Base-by-base conservation (phyloP, 2,329 filamentous ascomycete species). In the Diaporthe helianthi region DNA sequence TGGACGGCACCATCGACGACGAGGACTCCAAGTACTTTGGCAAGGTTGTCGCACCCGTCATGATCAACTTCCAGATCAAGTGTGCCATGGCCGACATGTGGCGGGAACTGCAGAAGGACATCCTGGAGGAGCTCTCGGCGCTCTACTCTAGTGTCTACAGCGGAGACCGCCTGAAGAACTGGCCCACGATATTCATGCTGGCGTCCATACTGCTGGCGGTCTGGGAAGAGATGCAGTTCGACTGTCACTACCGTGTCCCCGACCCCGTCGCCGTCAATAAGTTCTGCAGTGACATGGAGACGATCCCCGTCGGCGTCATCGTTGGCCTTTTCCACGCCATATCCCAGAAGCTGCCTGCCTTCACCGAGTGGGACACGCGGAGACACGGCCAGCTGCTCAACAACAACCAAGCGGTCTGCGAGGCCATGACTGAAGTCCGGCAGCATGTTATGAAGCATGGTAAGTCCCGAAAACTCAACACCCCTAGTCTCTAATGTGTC, bases 1-100 rank as follows among this genome's bases (percentile, higher is more conserved):
- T 94, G 78, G 86, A 92, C 67, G 95, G 94, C 73, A 91, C 93
- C 83, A 95, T 98, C 73, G 90, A 95, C 64, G 92, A 96, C 76
- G 89, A 93, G 76, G 88, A 91, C 66, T 97, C 93, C 73, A 96
- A 93, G 79, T 98, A 92, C 85, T 91, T 88, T 75, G 94, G 94
- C 77, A 95, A 95, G 84, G 94, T 92, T 44, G 90, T 97, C 72
- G 95, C 95, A 19, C 95, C 95, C 15, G 94, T 98, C 78, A 97
- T 98, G 94, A 97, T 98, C 88, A 98, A 98, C 85, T 98, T 98
- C 88, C 93, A 98, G 84, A 94, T 98, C 85, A 98, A 98, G 87
- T 96, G 93, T 76, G 94, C 94, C 67, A 90, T 98, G 83, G 95
- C 94, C 73, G 94, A 97, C 77, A 97, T 98, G 93, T 98, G 95